A percentile compares a stretch with the other conserved stretches of the same genome.
Conservation (phyloP, 768 basidiomycete genomes). For the Agaricus subrufescens region DNA sequence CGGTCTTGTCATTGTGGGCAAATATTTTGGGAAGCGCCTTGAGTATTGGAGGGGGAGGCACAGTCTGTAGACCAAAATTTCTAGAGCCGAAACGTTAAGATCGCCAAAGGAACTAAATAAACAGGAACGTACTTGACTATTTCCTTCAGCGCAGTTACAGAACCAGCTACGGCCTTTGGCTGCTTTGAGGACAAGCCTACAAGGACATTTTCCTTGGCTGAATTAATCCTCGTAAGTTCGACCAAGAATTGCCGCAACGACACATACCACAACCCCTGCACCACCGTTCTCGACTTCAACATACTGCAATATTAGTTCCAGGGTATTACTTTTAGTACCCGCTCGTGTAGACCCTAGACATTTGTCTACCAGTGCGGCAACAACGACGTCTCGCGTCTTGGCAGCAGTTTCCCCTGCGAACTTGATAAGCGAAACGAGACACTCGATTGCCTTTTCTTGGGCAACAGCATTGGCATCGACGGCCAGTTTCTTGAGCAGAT, state of each 20-base stretch:
- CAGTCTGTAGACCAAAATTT: conserved; percentile 71
- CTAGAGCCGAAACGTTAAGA: conserved; percentile 34
- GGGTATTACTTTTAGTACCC: conserved; percentile 83
- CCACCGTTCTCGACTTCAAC: conserved; percentile 91
- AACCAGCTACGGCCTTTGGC: conserved; percentile 86
- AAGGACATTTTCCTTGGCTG: conserved; percentile 65
- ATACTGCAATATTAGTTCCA: conserved; percentile 85
- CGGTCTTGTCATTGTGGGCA: conserved; percentile 90
- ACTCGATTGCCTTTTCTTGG: conserved; percentile 96
- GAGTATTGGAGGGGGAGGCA: conserved; percentile 74
- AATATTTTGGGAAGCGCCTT: conserved; percentile 92
- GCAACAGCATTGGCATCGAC: conserved; percentile 94
- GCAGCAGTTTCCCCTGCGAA: conserved; percentile 88
- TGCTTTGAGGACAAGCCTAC: conserved; percentile 88
- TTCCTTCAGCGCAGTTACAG: conserved; percentile 75
- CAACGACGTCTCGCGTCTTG: conserved; percentile 71
- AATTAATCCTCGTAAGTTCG: conserved; percentile 23
- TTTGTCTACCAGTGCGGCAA: conserved; percentile 95
- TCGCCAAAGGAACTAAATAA: neutral
- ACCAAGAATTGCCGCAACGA: conserved; percentile 14
- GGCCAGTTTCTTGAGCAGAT: conserved; percentile 80
- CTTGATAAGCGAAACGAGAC: conserved; percentile 79
- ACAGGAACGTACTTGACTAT: conserved; percentile 62
- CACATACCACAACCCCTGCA: conserved; percentile 82
- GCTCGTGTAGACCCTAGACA: conserved; percentile 88